Base-by-base conservation (phyloP, 352 stramenopile genomes). In the Globisporangium iwayamae region DNA sequence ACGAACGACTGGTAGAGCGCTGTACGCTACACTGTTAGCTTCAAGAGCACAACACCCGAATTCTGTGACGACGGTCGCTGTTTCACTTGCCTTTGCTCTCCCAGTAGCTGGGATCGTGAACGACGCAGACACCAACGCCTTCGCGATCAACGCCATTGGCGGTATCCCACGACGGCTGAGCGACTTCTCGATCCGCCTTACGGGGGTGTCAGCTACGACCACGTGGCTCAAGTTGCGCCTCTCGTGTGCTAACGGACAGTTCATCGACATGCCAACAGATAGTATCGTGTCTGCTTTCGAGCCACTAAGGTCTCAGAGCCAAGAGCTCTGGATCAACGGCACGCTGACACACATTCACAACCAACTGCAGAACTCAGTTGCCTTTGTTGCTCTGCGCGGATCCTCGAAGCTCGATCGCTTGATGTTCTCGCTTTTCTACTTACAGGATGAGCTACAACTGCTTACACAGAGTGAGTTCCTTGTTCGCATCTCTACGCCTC, bases 241-340 rank as follows among this genome's bases (percentile, higher is more conserved):
- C 7, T 51, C 38, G 28, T 59, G 62, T 22, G 55, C 57, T 3
- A 56, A 18, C 28, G 62, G 62, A 8, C 45, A 46, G n/a, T 34
- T 68, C 14, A 47, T 2, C 16, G 41, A 2, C 20, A 20, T 32
- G 1, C 25, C 36, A 18, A 34, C 18, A 28, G 47, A 61, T 4
- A 14, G 9, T 4, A 7, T 55, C 9, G 16, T 56, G 6, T 34
- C 25, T 25, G n/a, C 16, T n/a, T 46, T 28, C 4, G 32, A 20
- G n/a, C 32, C 36, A 10, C 18, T 14, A 9, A n/a, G 22, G 39
- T 32, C n/a, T 3, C 9, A 6, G 32, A 13, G 3, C 1, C 1
- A 65, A 0, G 8, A 22, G 39, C 6, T 69, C 16, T 76, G 68
- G 71, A 56, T 74, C 22, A 78, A 78, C 28, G 71, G 65, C 32